Evolutionary conservation across 2,329 filamentous ascomycete genomes (phyloP).

Genomic region (Alternaria solani): DNA sequence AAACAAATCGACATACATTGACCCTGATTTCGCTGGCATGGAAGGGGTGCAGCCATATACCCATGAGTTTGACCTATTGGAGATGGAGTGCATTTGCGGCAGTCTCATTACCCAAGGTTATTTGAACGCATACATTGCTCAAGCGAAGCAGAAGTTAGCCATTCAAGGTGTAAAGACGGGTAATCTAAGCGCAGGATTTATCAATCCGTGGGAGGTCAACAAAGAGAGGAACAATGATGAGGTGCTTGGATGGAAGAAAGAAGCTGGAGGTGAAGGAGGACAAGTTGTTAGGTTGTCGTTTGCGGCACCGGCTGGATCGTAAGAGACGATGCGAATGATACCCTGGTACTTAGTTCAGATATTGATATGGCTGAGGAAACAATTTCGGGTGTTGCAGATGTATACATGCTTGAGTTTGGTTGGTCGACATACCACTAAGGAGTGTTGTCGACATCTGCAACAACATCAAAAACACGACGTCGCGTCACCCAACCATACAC

Average conservation of each 20-base stretch:
- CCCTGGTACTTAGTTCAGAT: conserved; percentile 2
- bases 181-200: conserved; percentile 76
- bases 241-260: conserved; percentile 78
- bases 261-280: conserved; percentile 48
- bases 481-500: no score
- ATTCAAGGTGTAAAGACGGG: conserved; percentile 75
- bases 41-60: conserved; percentile 40
- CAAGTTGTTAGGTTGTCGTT: conserved; percentile 66
- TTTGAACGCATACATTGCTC: conserved; percentile 83
- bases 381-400: background rate
- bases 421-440: background rate
- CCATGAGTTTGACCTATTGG: conserved; percentile 61
- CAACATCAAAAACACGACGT: background rate
- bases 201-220: conserved; percentile 74
- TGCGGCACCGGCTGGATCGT: conserved; percentile 57
- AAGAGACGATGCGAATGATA: conserved; percentile 15
- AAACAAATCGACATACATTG: conserved; percentile 52
- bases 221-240: conserved; percentile 66
- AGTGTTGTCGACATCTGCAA: background rate
- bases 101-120: conserved; percentile 82
- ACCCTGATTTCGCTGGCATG: conserved; percentile 56
- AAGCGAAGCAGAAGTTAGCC: conserved; percentile 78
- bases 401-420: background rate
- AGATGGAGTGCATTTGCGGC: conserved; percentile 80
- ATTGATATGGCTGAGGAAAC: background rate